Evolutionary conservation across 495 filamentous ascomycete genomes (phyloP), one percentile per base, ranked within the genome.

Genomic region (Penicillium argentinense): DNA sequence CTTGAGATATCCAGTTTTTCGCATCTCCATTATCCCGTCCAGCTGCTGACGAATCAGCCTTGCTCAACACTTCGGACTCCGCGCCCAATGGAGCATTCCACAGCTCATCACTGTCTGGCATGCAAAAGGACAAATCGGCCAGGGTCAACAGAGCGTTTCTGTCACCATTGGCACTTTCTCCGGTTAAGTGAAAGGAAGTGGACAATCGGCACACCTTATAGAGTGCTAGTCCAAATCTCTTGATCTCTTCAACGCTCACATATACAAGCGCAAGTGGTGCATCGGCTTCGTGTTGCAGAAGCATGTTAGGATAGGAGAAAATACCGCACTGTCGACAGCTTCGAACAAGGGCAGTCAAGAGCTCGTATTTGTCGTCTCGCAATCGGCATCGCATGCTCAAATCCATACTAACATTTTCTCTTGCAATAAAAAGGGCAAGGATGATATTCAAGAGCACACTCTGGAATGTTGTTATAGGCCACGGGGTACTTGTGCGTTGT

Each of bases 391-490:
- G 14, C 7, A 13, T 7, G 30, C 13, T 7, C 9, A 33, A 14
- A 17, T 56, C 49, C 2, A 45, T 21, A 12, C 17, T 30, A 5
- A 3, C 30, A 13, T 51, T 13, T 4, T 48, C 22, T 29, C 46
- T 50, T 1, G 45, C 46, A 25, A 50, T 25, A n/a, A 60, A 22
- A 14, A 50, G 17, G 2, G 59, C 18, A 23, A 57, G 49, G 5
- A 62, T 51, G 9, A 59, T 9, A 5, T 59, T 45, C 2, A 62
- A 53, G 4, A 59, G 47, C 13, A 62, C 40, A 17, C 42, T 48
- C 39, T 62, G 59, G 33, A 47, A 59, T 3, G 52, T 51, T 13
- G 59, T 39, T 16, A 59, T 59, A 1, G 55, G 55, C 55, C 54
- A 62, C 13, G 36, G 12, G 3, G 41, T 34, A 9, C 22, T 24